Evolutionary conservation across 2,329 filamentous ascomycete genomes (phyloP).

Genomic region (Allantophomopsis lycopodina): DNA sequence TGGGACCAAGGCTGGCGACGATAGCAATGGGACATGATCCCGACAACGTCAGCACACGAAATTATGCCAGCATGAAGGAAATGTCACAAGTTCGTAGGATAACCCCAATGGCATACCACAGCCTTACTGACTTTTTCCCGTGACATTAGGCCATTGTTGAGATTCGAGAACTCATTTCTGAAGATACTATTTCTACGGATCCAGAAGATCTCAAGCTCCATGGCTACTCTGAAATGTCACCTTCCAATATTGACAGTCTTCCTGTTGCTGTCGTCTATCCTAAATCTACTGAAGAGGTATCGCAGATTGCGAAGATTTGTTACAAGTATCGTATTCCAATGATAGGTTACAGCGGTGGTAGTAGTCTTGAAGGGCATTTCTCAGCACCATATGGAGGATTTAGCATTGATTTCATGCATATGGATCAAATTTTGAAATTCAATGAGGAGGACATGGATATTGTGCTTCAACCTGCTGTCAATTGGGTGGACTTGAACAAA

Average conservation of each 20-base stretch:
- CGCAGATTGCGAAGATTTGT: constrained; percentile 52
- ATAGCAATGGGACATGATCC: too few species aligned
- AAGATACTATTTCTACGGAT: constrained; percentile 46
- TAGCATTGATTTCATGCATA: constrained; percentile 77
- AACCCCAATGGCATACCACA: not conserved
- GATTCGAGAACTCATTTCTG: constrained; percentile 8
- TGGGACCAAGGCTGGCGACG: too few species aligned
- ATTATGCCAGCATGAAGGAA: constrained; percentile 4
- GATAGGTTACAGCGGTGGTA: constrained; percentile 62
- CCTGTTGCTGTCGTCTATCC: constrained; percentile 51
- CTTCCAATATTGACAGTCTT: constrained; percentile 39
- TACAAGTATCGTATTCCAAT: constrained; percentile 68
- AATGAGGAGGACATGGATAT: constrained; percentile 86
- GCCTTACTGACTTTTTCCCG: not conserved
- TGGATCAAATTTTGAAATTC: constrained; percentile 70
- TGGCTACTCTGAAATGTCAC: constrained; percentile 52
- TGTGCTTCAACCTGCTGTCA: constrained; percentile 79
- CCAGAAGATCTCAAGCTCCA: constrained; percentile 44
- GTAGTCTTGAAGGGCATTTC: constrained; percentile 82
- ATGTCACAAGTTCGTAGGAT: constrained; percentile 4
- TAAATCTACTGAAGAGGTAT: constrained; percentile 44
- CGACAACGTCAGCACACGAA: too few species aligned
- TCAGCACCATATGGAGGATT: constrained; percentile 76
- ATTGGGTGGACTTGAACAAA: constrained; percentile 85
- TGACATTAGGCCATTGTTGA: constrained; percentile 6